A percentile compares a stretch with the other conserved stretches of the same genome.
Conservation (phyloP, 768 basidiomycete species). For the Leccinum sublutescens region DNA sequence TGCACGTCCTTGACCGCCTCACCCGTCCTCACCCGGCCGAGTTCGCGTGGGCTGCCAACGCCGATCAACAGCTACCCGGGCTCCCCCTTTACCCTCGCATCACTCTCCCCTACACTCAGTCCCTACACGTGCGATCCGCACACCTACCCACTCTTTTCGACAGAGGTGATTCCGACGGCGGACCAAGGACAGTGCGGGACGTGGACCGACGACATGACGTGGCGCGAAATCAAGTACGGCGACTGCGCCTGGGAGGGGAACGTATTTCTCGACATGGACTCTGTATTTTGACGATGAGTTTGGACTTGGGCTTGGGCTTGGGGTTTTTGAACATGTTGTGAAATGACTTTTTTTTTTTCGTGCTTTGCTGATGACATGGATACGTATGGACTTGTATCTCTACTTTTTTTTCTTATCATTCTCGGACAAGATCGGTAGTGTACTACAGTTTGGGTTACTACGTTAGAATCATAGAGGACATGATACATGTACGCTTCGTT, state of each 20-base stretch:
- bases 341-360: not conserved
- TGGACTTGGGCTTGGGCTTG: not conserved
- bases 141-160: not conserved
- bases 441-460: not conserved
- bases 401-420: not conserved
- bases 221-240: not conserved
- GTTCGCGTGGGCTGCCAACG: not conserved
- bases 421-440: not conserved
- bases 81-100: not conserved
- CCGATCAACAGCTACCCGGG: conserved; percentile 3
- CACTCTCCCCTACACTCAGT: not conserved
- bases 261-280: conserved; percentile 1
- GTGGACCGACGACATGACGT: not conserved
- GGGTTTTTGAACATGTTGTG: not conserved
- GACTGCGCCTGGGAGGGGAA: not conserved
- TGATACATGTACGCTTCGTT: not conserved
- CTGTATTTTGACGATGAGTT: conserved; percentile 27
- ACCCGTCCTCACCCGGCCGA: not conserved
- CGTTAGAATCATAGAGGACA: not conserved
- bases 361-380: not conserved
- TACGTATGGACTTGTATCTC: not conserved
- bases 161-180: not conserved
- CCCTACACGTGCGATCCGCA: not conserved
- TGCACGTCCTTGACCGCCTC: conserved; percentile 10
- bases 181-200: not conserved